phyloP scores from a whole-genome alignment of 73 alveolate species.

The Paramecium caudatum region DNA sequence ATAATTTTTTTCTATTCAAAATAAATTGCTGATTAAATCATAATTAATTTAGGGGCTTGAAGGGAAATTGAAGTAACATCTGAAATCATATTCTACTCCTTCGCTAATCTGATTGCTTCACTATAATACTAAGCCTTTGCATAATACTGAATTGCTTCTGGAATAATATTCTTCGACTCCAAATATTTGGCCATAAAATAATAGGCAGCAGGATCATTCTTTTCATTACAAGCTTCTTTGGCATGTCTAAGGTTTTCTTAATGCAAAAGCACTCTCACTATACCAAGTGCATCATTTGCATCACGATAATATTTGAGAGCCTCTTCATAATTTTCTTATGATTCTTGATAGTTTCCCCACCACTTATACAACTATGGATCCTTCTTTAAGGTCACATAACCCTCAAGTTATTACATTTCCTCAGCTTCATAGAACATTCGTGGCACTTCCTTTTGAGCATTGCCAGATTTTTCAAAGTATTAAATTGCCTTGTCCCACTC shows the following conservation, averaged over 20 bases:
- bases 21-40: slow-evolving; percentile 93
- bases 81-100: slow-evolving; percentile 89
- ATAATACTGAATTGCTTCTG: slow-evolving; percentile 94
- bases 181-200: slow-evolving; percentile 91
- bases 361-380: slow-evolving; percentile 93
- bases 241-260: slow-evolving; percentile 89
- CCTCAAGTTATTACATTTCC: slow-evolving; percentile 85
- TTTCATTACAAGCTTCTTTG: slow-evolving; percentile 87
- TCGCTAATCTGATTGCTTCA: slow-evolving; percentile 98
- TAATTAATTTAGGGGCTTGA: slow-evolving; percentile 88
- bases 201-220: slow-evolving; percentile 94
- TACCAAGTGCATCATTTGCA: slow-evolving; percentile 81
- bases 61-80: slow-evolving; percentile 92
- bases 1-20: slow-evolving; percentile 93
- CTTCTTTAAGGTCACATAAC: slow-evolving; percentile 84
- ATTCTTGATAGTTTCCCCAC: slow-evolving; percentile 97
- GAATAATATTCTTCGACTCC: slow-evolving; percentile 88
- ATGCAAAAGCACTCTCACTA: slow-evolving; percentile 85
- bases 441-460: slow-evolving; percentile 93
- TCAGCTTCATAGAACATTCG: slow-evolving; percentile 93
- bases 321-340: slow-evolving; percentile 85
- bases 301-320: slow-evolving; percentile 91
- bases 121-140: slow-evolving; percentile 93
- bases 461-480: slow-evolving; percentile 86
- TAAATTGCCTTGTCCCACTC: slow-evolving; percentile 92